phyloP scores from a whole-genome alignment of 768 basidiomycete genomes.

The Naganishia friedmannii region DNA sequence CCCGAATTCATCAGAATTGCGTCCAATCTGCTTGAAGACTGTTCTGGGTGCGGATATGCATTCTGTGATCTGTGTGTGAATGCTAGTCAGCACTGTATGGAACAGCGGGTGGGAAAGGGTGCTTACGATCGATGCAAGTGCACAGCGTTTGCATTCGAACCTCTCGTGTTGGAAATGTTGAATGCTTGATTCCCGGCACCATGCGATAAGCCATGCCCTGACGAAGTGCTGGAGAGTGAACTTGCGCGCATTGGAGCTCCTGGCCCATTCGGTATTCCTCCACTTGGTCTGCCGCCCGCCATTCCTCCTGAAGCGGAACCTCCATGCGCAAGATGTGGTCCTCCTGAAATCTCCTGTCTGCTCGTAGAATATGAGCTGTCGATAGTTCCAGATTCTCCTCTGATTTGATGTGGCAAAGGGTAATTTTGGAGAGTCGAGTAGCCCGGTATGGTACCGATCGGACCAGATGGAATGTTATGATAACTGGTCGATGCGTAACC shows the following conservation, averaged over 20 bases:
- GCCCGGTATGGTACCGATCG: neutral
- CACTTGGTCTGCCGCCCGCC: neutral
- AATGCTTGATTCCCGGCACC: conserved; percentile 11
- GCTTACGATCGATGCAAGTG: neutral
- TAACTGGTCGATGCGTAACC: neutral
- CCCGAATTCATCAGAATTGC: neutral
- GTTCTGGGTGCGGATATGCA: neutral
- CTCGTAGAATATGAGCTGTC: neutral
- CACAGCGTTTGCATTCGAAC: neutral
- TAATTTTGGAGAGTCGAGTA: neutral
- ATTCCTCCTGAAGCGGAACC: neutral
- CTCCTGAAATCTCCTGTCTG: neutral
- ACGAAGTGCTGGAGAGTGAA: conserved; percentile 16
- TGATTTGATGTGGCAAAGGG: neutral
- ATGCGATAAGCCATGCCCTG: conserved; percentile 10
- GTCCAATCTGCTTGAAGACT: neutral
- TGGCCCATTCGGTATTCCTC: neutral
- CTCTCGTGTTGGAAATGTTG: conserved; percentile 7
- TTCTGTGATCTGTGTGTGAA: neutral
- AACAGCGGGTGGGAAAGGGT: too few species aligned
- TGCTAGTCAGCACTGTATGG: neutral
- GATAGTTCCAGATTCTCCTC: neutral
- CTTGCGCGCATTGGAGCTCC: neutral
- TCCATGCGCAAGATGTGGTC: neutral
- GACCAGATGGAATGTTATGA: neutral